Percentiles rank a stretch among this genome's conserved stretches.
phyloP scores from a whole-genome alignment of 768 basidiomycete species.

The Russula virescens region DNA sequence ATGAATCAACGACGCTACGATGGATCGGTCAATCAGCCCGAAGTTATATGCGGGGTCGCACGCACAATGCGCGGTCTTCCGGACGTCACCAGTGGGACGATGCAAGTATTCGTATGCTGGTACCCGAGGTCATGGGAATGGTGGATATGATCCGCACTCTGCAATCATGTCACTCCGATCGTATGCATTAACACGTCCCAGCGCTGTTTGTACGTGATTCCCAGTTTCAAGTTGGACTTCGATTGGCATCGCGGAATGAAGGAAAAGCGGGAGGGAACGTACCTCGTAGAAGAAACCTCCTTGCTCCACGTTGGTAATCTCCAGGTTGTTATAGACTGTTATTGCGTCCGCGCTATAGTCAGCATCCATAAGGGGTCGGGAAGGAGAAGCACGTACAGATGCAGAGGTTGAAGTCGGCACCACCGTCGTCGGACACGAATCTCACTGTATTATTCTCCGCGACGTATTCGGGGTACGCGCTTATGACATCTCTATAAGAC shows the following conservation, averaged over 20 bases:
- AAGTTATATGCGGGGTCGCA: conserved; percentile 52
- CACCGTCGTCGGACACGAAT: conserved; percentile 70
- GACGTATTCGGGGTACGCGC: conserved; percentile 53
- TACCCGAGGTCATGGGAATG: conserved; percentile 87
- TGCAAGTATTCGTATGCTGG: conserved; percentile 69
- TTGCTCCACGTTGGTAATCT: conserved; percentile 74
- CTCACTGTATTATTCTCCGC: conserved; percentile 59
- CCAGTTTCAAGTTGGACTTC: too few relatives aligned
- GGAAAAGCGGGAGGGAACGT: background rate
- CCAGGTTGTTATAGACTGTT: conserved; percentile 91
- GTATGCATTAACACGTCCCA: conserved; percentile 89
- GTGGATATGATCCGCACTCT: conserved; percentile 67
- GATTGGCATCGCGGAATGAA: background rate
- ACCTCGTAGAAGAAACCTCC: conserved; percentile 92
- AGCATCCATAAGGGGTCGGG: background rate
- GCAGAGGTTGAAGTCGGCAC: conserved; percentile 67
- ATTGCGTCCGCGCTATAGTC: conserved; percentile 21
- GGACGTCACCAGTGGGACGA: conserved; percentile 37
- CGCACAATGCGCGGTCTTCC: conserved; percentile 39
- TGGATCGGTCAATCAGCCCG: conserved; percentile 29
- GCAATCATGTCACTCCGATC: conserved; percentile 74
- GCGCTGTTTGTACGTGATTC: conserved; percentile 46
- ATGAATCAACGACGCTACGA: background rate
- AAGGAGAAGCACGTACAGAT: conserved; percentile 44
- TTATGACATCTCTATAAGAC: conserved; percentile 51